Evolutionary conservation across 768 basidiomycete genomes (phyloP).

Genomic region (Tylopilus vinaceipallidus): DNA sequence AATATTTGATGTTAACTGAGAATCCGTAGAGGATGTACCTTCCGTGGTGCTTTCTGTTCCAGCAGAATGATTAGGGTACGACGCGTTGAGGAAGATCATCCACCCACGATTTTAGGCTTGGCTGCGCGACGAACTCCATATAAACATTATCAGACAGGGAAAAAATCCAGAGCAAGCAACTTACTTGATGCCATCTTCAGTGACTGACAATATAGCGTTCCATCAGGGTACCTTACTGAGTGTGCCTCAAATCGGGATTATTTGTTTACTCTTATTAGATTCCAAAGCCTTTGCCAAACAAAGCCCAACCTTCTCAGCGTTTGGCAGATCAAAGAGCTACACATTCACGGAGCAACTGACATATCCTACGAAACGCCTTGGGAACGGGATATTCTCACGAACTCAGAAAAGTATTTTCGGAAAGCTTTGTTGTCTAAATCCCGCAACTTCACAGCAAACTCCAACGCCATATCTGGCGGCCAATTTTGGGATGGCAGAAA

Average conservation of each 20-base stretch:
- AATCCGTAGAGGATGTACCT: constrained; percentile 34
- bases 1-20: neutral
- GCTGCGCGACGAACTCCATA: constrained; percentile 29
- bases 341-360: constrained; percentile 7
- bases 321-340: neutral
- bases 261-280: constrained; percentile 35
- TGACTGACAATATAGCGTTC: constrained; percentile 12
- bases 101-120: constrained; percentile 44
- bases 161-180: constrained; percentile 3
- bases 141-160: constrained; percentile 11
- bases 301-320: neutral
- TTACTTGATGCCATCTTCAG: constrained; percentile 32
- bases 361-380: constrained; percentile 46
- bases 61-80: constrained; percentile 18
- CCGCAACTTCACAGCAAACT: constrained; percentile 75
- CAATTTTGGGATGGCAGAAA: constrained; percentile 90
- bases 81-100: constrained; percentile 18
- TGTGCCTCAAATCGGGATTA: constrained; percentile 14
- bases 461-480: constrained; percentile 72
- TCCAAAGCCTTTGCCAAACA: constrained; percentile 33
- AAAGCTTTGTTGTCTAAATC: constrained; percentile 74
- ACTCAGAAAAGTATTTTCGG: constrained; percentile 84
- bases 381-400: constrained; percentile 70
- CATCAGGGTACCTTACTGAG: constrained; percentile 10
- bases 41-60: constrained; percentile 44